Base-by-base conservation (phyloP, 2,329 filamentous ascomycete species). In the Grosmannia huntii region DNA sequence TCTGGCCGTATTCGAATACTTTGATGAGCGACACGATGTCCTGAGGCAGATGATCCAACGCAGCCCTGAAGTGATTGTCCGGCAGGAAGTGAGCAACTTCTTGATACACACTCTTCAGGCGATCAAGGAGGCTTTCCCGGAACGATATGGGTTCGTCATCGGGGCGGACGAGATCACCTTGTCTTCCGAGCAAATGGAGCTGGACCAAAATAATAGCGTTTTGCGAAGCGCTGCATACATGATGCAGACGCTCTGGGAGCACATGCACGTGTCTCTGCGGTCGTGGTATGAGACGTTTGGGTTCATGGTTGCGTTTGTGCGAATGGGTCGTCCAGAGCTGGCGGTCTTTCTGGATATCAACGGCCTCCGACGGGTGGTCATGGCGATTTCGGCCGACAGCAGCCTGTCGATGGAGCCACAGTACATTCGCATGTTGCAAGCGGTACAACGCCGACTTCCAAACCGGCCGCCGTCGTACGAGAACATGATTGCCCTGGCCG, bases 231-330 rank as follows among this genome's bases (percentile, higher is more conserved):
- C 72, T 5, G 68, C 83, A 48, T 64, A 66, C 21, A 71, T 82
- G 25, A 74, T 90, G 55, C 72, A 75, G 33, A 68, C 75, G 25
- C 68, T 89, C 4, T 89, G 83, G 80, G 72, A 77, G 3, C 73
- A 71, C n/a, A 82, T 90, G 59, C 82, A 88, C 60, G 69, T 73
- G 3, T 74, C 78, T 52, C 72, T 82, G 31, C 80, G 84, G 59
- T 80, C 86, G 3, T 94, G 89, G 89, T 81, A 84, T 49, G 87
- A 92, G 65, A 85, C 86, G 59, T 92, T 92, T 66, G 79, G 80
- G 14, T 77, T 87, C n/a, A 74, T 91, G 61, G 67, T 79, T n/a
- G 73, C 73, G n/a, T 85, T 91, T 66, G 82, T 83, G 16, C 75
- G 73, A 52, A 70, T 89, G 57, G 86, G 86, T 1, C 70, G 74